phyloP scores from a whole-genome alignment of 768 basidiomycete genomes.

The Kwoniella shandongensis region DNA sequence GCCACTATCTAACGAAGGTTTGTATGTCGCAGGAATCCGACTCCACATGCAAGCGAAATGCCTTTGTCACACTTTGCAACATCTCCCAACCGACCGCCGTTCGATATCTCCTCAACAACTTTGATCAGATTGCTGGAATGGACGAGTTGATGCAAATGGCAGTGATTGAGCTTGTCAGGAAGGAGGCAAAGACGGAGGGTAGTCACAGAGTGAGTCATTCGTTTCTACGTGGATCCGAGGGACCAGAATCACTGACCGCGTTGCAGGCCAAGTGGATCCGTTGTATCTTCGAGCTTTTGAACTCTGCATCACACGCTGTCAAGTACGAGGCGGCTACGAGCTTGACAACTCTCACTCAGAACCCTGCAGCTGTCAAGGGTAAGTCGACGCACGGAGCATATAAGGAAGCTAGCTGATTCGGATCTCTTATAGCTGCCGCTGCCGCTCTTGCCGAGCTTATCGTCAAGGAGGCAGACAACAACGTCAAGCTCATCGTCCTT shows the following conservation, averaged over 20 bases:
- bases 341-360: slow-evolving; percentile 88
- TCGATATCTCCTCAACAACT: slow-evolving; percentile 81
- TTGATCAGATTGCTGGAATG: slow-evolving; percentile 75
- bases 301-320: slow-evolving; percentile 84
- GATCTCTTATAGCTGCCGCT: slow-evolving; percentile 69
- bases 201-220: slow-evolving; percentile 67
- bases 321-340: slow-evolving; percentile 98
- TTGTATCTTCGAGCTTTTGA: slow-evolving; percentile 86
- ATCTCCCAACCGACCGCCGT: slow-evolving; percentile 82
- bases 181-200: slow-evolving; percentile 84
- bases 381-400: slow-evolving; percentile 13
- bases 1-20: not conserved
- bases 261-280: slow-evolving; percentile 86
- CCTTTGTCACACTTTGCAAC: slow-evolving; percentile 85
- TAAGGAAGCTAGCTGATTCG: not conserved
- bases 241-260: slow-evolving; percentile 3
- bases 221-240: not conserved
- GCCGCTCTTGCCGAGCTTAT: slow-evolving; percentile 83
- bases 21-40: slow-evolving; percentile 67
- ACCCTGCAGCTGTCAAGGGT: slow-evolving; percentile 95
- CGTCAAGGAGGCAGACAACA: slow-evolving; percentile 96
- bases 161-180: slow-evolving; percentile 86
- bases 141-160: slow-evolving; percentile 95
- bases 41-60: slow-evolving; percentile 93
- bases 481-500: slow-evolving; percentile 95